These are phyloP conservation scores for Vanderwaltozyma tropicalis DNA, from an alignment of 805 yeast genomes.

Conservation along the genomic window DNA sequence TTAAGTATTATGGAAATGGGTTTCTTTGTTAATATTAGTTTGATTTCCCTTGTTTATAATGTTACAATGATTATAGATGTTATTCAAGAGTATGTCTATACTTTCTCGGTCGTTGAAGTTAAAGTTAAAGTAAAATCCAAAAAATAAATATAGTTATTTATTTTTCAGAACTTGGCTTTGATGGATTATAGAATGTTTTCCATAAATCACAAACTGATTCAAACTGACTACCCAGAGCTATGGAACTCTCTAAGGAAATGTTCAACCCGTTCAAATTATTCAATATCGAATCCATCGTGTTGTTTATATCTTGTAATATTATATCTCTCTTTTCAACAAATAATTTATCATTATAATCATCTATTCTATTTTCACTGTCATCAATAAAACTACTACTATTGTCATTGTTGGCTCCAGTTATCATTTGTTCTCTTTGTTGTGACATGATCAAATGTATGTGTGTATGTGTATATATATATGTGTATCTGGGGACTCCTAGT, in stretches of 20 bases:
- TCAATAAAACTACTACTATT: neutral
- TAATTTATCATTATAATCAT: conserved; percentile 3
- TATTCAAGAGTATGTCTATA: no score
- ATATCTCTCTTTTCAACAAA: conserved; percentile 16
- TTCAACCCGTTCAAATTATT: conserved; percentile 55
- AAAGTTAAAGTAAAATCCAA: no score
- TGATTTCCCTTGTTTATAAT: no score
- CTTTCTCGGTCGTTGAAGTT: no score
- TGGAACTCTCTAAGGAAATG: conserved; percentile 53
- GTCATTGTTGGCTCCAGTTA: neutral
- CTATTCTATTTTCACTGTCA: neutral
- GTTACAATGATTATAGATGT: no score
- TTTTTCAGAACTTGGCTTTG: neutral
- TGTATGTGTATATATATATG: no score
- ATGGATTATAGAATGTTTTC: conserved; percentile 51
- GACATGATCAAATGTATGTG: no score
- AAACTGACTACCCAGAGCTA: conserved; percentile 68
- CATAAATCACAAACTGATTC: conserved; percentile 62
- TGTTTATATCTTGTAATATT: conserved; percentile 23
- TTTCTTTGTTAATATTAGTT: no score
- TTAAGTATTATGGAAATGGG: no score
- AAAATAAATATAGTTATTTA: no score
- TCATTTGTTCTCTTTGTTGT: neutral
- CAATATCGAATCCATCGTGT: conserved; percentile 52
- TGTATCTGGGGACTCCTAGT: no score